A percentile compares a stretch with the other conserved stretches of the same genome.
phyloP scores from a whole-genome alignment of 208 protist species.

The Wallacemonas sp. region DNA sequence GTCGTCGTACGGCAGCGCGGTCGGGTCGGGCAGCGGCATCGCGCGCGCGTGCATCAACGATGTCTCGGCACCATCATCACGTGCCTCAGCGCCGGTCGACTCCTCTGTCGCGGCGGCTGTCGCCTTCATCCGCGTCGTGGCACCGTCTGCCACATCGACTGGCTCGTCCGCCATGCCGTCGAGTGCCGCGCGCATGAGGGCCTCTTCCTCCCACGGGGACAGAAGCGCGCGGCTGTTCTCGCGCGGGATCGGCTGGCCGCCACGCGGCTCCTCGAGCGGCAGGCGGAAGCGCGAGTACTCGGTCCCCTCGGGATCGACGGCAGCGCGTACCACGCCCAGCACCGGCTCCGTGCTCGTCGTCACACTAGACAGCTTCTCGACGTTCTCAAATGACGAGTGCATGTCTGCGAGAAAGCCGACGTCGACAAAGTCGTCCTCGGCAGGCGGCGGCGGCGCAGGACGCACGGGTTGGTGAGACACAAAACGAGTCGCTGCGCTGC shows the following conservation, averaged over 20 bases:
- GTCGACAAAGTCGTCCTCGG: conserved; percentile 57
- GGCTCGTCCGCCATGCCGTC: background rate
- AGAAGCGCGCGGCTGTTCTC: conserved; percentile 46
- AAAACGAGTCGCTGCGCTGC: too few relatives aligned
- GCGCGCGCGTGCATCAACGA: background rate
- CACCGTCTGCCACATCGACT: background rate
- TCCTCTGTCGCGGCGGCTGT: too few relatives aligned
- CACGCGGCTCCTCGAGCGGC: conserved; percentile 32
- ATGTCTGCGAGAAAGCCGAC: conserved; percentile 30
- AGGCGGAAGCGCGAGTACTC: conserved; percentile 66
- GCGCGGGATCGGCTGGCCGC: conserved; percentile 12
- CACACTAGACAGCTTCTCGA: background rate
- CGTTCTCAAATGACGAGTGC: conserved; percentile 2
- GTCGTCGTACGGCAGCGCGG: conserved; percentile 85
- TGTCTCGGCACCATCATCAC: background rate
- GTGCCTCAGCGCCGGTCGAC: too few relatives aligned
- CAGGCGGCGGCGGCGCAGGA: background rate
- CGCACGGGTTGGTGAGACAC: too few relatives aligned
- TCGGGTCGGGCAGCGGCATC: background rate
- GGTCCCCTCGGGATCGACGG: conserved; percentile 28
- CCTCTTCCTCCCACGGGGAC: conserved; percentile 27
- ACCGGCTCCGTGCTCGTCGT: conserved; percentile 14
- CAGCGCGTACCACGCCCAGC: conserved; percentile 42
- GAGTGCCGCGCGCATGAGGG: conserved; percentile 18
- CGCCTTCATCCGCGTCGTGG: too few relatives aligned